Conservation (phyloP, 169 alveolate species). For the Eimeria acervulina region DNA sequence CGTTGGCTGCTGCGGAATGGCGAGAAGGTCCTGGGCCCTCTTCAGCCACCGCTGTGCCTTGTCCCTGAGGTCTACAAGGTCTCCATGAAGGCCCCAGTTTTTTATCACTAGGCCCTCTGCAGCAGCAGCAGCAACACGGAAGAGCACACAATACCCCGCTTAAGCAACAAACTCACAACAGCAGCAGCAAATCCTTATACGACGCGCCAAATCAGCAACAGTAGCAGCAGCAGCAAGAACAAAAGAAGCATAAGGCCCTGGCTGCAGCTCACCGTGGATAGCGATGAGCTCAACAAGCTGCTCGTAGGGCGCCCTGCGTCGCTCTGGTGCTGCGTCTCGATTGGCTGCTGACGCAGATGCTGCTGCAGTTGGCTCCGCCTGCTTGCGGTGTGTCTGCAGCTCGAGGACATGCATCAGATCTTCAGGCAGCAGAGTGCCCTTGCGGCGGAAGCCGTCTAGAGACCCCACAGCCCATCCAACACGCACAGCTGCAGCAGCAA, state of each 20-base stretch:
- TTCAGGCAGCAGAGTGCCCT: conserved; percentile 77
- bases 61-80: conserved; percentile 79
- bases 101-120: conserved; percentile 78
- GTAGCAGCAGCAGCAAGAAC: conserved; percentile 22
- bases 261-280: conserved; percentile 58
- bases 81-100: conserved; percentile 82
- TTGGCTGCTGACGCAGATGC: conserved; percentile 1
- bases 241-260: neutral
- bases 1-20: conserved; percentile 62
- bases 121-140: neutral
- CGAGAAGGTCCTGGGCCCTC: conserved; percentile 81
- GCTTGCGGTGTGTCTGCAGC: conserved; percentile 68
- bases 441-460: conserved; percentile 81
- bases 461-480: conserved; percentile 83
- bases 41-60: conserved; percentile 84
- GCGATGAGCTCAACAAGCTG: conserved; percentile 72
- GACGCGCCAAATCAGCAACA: conserved; percentile 3
- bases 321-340: conserved; percentile 76
- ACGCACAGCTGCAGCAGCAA: conserved; percentile 81
- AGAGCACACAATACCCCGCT: neutral
- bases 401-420: conserved; percentile 77
- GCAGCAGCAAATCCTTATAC: neutral
- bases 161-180: neutral
- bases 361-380: conserved; percentile 3
- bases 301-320: conserved; percentile 67